Evolutionary conservation across 371 early-diverging fungal genomes (phyloP), one percentile per base, ranked within the genome.

Genomic region (Synchytrium microbalum): DNA sequence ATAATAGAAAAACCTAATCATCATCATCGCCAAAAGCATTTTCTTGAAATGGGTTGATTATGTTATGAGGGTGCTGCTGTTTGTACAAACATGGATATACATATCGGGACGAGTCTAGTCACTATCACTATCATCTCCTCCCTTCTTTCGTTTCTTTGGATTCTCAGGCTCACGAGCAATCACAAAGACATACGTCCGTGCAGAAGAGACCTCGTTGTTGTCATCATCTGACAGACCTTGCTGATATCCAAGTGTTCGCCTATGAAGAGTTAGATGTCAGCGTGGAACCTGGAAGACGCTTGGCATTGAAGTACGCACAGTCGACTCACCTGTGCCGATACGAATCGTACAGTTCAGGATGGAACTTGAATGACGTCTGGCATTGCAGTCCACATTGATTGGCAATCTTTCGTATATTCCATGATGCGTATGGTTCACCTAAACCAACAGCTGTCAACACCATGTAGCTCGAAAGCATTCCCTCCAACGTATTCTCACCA

Each of bases 161-260:
- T 19, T 23, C 25, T 53, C 52, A 25, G 31, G 16, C 19, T n/a
- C 60, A 8, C 29, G 30, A 56, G 28, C 56, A 23, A 23, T 56
- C 25, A 86, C 84, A 76, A 92, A 91, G 25, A 88, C 74, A 72
- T 80, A 86, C 19, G 84, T 86, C 69, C 82, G 86, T 24, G 90
- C 80, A 32, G 79, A 68, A 16, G 74, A 3, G 30, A 95, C 89
- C 69, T 97, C 96, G 32, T 77, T 85, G 72, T 97, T 97, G 13
- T 71, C 86, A 3, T 72, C 81, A 52, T 79, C 82, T 46, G 88
- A 88, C 14, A 91, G 54, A 0, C 92, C 91, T 30, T 90, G 85
- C 68, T 88, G 84, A 73, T 86, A 94, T 1, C 97, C 97, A 10
- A 97, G 79, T 2, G 96, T 96, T 38, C 98, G 85, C 5, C 96